Conservation (phyloP, 2,329 filamentous ascomycete genomes). For the Hypoxylon sp. region DNA sequence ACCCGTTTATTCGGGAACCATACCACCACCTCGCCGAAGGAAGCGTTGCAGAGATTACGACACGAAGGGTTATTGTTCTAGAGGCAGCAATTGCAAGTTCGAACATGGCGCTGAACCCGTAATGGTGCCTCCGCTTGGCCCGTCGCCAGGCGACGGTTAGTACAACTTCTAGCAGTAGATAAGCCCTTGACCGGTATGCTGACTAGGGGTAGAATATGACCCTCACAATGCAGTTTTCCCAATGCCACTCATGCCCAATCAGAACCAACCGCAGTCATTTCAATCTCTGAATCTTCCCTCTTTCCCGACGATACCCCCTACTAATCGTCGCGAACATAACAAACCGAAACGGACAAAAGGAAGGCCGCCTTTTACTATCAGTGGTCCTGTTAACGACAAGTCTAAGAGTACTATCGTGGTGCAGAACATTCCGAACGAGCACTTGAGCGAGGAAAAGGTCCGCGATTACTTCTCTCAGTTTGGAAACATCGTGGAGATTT, state of each 20-base stretch:
- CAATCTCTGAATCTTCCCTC: constrained; percentile 36
- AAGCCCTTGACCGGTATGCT: constrained; percentile 11
- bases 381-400: constrained; percentile 72
- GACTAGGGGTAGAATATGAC: constrained; percentile 66
- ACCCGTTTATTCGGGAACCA: constrained; percentile 49
- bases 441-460: constrained; percentile 74
- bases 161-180: background rate
- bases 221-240: constrained; percentile 63
- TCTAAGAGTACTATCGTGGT: constrained; percentile 78
- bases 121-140: constrained; percentile 54
- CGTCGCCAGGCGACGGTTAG: constrained; percentile 54
- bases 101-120: constrained; percentile 73
- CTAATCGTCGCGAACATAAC: constrained; percentile 53
- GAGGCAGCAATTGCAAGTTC: constrained; percentile 75
- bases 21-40: constrained; percentile 51
- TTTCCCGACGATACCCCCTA: constrained; percentile 42
- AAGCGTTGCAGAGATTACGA: constrained; percentile 78
- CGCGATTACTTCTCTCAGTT: constrained; percentile 79
- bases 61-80: constrained; percentile 77
- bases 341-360: constrained; percentile 56
- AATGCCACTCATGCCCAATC: constrained; percentile 36
- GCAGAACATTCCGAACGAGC: constrained; percentile 81
- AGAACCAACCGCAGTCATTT: constrained; percentile 32
- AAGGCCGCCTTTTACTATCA: constrained; percentile 72
- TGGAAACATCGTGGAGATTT: constrained; percentile 73